These are phyloP conservation scores for Cystobasidiopsis lactophilus DNA, from an alignment of 768 basidiomycete genomes.

Conservation along the genomic window DNA sequence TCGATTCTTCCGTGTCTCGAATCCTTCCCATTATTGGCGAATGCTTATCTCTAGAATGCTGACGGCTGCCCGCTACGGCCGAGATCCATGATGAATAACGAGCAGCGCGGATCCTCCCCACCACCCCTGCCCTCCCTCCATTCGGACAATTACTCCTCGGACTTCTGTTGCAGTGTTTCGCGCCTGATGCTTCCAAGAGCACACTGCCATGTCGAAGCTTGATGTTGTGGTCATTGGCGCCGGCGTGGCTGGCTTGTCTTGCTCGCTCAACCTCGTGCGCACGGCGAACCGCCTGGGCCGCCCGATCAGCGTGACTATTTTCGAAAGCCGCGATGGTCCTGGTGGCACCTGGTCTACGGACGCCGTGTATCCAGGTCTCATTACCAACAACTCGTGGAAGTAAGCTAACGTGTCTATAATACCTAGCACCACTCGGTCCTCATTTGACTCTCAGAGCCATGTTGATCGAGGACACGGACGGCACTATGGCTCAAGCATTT, in stretches of 20 bases:
- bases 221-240: constrained; percentile 4
- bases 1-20: too few species aligned
- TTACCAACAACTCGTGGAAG: constrained; percentile 7
- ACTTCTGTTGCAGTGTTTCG: too few species aligned
- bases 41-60: too few species aligned
- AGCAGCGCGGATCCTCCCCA: too few species aligned
- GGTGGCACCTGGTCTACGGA: constrained; percentile 3
- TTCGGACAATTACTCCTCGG: too few species aligned
- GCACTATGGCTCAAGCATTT: not conserved
- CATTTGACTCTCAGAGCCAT: not conserved
- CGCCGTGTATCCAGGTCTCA: constrained; percentile 2
- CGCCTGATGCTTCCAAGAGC: too few species aligned
- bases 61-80: too few species aligned
- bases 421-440: not conserved
- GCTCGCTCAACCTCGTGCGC: not conserved
- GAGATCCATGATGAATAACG: too few species aligned
- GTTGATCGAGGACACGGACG: constrained; percentile 1
- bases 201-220: too few species aligned
- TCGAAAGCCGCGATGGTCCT: not conserved
- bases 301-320: not conserved
- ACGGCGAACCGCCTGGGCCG: not conserved
- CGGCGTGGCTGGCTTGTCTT: constrained; percentile 1
- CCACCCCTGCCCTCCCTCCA: too few species aligned
- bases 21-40: too few species aligned
- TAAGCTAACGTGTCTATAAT: not conserved